Evolutionary conservation across 176 grass and related monocot genomes (phyloP).

Genomic region (Phyllostachys edulis): DNA sequence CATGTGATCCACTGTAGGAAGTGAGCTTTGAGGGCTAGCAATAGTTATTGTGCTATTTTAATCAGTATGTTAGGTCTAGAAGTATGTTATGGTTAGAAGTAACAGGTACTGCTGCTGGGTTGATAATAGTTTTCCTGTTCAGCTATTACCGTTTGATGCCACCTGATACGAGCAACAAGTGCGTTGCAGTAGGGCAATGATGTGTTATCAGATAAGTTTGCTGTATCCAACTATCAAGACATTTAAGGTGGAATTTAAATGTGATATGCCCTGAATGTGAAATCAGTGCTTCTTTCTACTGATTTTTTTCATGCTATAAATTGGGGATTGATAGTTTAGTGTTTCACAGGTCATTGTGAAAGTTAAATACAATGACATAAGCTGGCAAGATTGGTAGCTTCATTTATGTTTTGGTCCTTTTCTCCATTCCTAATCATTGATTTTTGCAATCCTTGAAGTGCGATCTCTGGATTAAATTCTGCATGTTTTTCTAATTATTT

Average conservation of each 20-base stretch:
- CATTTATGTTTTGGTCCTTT: slow-evolving; percentile 3
- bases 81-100: not conserved
- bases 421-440: not conserved
- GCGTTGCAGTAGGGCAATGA: not conserved
- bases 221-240: not conserved
- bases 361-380: not conserved
- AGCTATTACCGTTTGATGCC: slow-evolving; percentile 14
- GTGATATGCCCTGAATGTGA: not conserved
- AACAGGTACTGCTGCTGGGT: not conserved
- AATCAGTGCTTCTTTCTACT: not conserved
- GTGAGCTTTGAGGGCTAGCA: not conserved
- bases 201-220: not conserved
- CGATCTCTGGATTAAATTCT: not conserved
- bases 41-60: not conserved
- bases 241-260: not conserved
- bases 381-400: not conserved
- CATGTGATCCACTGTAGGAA: not conserved
- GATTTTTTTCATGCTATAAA: not conserved
- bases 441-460: not conserved
- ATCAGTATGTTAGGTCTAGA: too few relatives aligned
- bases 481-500: not conserved
- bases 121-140: not conserved
- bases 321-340: not conserved
- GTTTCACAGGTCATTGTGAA: not conserved
- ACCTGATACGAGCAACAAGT: not conserved